These are phyloP conservation scores for Fennellomyces sp. DNA, from an alignment of 371 early-diverging fungal genomes.

Conservation along the genomic window DNA sequence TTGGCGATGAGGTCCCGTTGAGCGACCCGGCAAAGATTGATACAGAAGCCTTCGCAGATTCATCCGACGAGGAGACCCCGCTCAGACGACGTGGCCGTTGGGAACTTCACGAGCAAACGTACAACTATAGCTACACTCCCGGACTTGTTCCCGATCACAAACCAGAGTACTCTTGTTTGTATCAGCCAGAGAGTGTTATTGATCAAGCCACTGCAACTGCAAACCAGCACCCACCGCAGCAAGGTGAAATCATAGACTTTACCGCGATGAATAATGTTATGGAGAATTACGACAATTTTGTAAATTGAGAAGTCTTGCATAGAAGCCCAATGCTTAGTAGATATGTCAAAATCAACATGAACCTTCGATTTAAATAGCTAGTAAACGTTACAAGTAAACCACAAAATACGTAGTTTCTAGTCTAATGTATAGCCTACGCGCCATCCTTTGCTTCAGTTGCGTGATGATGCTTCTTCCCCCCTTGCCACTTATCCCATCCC, in stretches of 20 bases:
- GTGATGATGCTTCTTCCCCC: background rate
- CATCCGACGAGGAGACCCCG: slow-evolving; percentile 22
- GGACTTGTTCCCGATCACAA: slow-evolving; percentile 54
- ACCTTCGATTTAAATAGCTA: too few relatives aligned
- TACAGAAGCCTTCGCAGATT: slow-evolving; percentile 13
- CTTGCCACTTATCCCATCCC: background rate
- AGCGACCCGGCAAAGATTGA: slow-evolving; percentile 28
- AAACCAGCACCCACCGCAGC: background rate
- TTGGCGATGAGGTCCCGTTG: slow-evolving; percentile 28
- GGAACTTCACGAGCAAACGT: slow-evolving; percentile 93
- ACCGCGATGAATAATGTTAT: slow-evolving; percentile 12
- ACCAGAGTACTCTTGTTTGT: slow-evolving; percentile 77
- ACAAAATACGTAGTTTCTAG: too few relatives aligned
- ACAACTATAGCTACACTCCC: slow-evolving; percentile 79
- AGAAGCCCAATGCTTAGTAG: too few relatives aligned
- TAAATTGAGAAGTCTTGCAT: slow-evolving; percentile 17
- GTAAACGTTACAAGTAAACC: too few relatives aligned
- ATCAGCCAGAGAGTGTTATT: slow-evolving; percentile 57
- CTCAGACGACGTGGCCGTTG: slow-evolving; percentile 74
- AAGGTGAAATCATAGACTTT: slow-evolving; percentile 4
- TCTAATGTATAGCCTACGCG: too few relatives aligned
- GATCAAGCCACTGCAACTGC: slow-evolving; percentile 10
- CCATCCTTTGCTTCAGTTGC: too few relatives aligned
- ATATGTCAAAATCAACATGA: too few relatives aligned
- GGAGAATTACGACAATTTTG: slow-evolving; percentile 25